A percentile compares a stretch with the other conserved stretches of the same genome.
Evolutionary conservation across 2,329 filamentous ascomycete genomes (phyloP).

Genomic region (Hypoxylon rubiginosum): DNA sequence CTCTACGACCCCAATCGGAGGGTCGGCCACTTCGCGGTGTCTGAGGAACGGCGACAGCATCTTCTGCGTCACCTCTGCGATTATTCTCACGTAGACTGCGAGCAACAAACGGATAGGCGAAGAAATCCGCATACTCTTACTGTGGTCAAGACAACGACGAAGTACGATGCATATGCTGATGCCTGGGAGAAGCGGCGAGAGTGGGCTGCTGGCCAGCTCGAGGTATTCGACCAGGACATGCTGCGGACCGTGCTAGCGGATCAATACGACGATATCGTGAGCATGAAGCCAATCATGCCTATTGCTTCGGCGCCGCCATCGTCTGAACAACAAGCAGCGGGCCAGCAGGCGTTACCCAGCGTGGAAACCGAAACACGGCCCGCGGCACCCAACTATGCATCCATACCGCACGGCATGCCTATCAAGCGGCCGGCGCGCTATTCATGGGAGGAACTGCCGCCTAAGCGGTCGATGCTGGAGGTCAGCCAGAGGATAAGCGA

Average conservation of each 20-base stretch:
- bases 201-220: slow-evolving; percentile 24
- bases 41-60: slow-evolving; percentile 41
- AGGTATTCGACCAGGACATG: slow-evolving; percentile 36
- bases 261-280: slow-evolving; percentile 33
- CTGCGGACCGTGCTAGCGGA: slow-evolving; percentile 31
- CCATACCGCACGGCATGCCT: not conserved
- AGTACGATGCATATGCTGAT: not conserved
- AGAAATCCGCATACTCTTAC: slow-evolving; percentile 38
- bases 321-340: too few relatives aligned
- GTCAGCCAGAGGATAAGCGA: not conserved
- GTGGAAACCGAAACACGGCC: not conserved
- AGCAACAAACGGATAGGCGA: slow-evolving; percentile 33
- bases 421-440: too few relatives aligned
- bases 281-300: too few relatives aligned
- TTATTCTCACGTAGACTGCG: slow-evolving; percentile 39
- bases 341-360: not conserved
- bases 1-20: slow-evolving; percentile 33
- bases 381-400: not conserved
- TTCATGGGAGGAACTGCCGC: not conserved
- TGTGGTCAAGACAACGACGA: slow-evolving; percentile 44
- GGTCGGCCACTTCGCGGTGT: slow-evolving; percentile 31
- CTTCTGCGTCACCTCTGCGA: slow-evolving; percentile 39
- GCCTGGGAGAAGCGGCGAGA: slow-evolving; percentile 22
- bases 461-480: not conserved
- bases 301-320: too few relatives aligned